A percentile compares a stretch with the other conserved stretches of the same genome.
These are phyloP conservation scores for Stemphylium beticola DNA, from an alignment of 2,329 filamentous ascomycete genomes.

Conservation along the genomic window DNA sequence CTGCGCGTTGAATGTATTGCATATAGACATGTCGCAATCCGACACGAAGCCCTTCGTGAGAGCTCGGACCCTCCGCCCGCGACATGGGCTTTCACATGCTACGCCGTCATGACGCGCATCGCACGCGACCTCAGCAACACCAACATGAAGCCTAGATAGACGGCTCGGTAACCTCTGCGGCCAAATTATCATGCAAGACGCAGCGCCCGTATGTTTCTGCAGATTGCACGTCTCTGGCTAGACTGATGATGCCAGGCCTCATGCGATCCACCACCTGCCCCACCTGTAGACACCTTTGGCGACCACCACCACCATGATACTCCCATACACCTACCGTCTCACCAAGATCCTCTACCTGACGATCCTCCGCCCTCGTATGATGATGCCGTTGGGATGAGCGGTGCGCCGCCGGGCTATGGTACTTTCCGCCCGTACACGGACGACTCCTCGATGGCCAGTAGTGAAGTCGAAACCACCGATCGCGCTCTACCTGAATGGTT, in stretches of 20 bases:
- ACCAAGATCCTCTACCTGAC: conserved; percentile 19
- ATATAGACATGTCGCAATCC: conserved; percentile 21
- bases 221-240: neutral
- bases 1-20: conserved; percentile 17
- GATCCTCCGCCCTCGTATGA: conserved; percentile 45
- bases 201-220: conserved; percentile 5
- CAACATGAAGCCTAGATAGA: conserved; percentile 10
- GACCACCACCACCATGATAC: conserved; percentile 19
- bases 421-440: conserved; percentile 39
- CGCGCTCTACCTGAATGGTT: conserved; percentile 37
- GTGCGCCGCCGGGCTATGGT: conserved; percentile 40
- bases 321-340: conserved; percentile 2
- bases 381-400: conserved; percentile 33
- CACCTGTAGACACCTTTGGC: conserved; percentile 6
- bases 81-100: conserved; percentile 22
- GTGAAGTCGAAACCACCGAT: conserved; percentile 31
- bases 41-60: conserved; percentile 25
- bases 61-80: conserved; percentile 21
- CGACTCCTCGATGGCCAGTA: conserved; percentile 39
- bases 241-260: conserved; percentile 9
- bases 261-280: conserved; percentile 16
- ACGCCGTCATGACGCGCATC: conserved; percentile 17
- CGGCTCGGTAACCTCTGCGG: neutral
- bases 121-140: conserved; percentile 15
- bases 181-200: conserved; percentile 17